phyloP scores from a whole-genome alignment of 129 eudicot species.

The Rutidosis leptorrhynchoides region DNA sequence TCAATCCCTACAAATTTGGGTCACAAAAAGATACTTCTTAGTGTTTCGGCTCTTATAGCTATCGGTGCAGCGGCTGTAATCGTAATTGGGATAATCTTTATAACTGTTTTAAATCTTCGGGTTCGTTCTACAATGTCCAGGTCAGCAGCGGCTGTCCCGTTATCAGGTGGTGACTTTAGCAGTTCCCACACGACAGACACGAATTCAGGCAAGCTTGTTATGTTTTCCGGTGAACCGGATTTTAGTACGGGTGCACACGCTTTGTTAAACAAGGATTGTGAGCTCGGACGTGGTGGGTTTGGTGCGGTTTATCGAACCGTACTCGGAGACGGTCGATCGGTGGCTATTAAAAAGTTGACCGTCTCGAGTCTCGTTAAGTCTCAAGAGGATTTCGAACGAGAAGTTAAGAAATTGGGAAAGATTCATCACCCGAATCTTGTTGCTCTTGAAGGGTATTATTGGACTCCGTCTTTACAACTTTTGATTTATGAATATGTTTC shows the following conservation, averaged over 20 bases:
- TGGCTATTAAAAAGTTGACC: slow-evolving; percentile 87
- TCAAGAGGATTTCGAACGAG: slow-evolving; percentile 88
- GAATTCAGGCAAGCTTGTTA: slow-evolving; percentile 88
- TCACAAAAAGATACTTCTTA: slow-evolving; percentile 67
- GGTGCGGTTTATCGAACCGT: slow-evolving; percentile 90
- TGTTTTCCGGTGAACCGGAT: slow-evolving; percentile 90
- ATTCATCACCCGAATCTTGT: slow-evolving; percentile 76
- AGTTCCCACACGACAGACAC: slow-evolving; percentile 65
- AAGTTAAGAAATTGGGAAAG: slow-evolving; percentile 76
- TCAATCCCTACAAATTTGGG: slow-evolving; percentile 47
- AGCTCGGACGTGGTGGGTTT: slow-evolving; percentile 98
- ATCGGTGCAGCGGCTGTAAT: slow-evolving; percentile 92
- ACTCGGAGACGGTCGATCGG: slow-evolving; percentile 74
- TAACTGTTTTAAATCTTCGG: slow-evolving; percentile 81
- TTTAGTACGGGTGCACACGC: slow-evolving; percentile 86
- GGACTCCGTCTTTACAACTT: slow-evolving; percentile 93
- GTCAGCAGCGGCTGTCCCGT: slow-evolving; percentile 58
- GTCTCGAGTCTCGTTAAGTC: slow-evolving; percentile 92
- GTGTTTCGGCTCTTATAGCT: slow-evolving; percentile 87
- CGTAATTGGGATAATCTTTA: slow-evolving; percentile 71
- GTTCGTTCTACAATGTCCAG: slow-evolving; percentile 62
- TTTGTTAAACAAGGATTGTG: slow-evolving; percentile 88
- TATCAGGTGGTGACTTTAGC: slow-evolving; percentile 77
- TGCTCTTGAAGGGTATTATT: slow-evolving; percentile 81
- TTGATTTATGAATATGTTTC: slow-evolving; percentile 77